Evolutionary conservation across 164 flowering plant species (phyloP).

Genomic region (Berberis thunbergii): DNA sequence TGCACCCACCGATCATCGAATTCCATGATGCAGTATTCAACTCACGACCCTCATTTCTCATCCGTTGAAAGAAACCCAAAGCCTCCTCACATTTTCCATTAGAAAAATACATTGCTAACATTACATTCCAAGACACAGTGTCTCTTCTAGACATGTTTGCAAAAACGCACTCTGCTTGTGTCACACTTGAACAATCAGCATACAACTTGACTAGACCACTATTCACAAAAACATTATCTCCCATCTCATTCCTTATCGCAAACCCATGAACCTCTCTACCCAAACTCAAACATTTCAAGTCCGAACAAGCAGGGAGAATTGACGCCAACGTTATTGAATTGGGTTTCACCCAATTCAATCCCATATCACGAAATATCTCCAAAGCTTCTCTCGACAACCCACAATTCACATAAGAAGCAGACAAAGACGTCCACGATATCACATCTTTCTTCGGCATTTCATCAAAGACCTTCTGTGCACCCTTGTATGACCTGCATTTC

Average conservation of each 20-base stretch:
- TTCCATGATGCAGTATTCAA: conserved; percentile 43
- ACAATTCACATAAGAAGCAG: conserved; percentile 33
- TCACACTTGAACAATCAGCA: conserved; percentile 38
- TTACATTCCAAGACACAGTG: conserved; percentile 46
- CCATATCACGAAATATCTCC: conserved; percentile 38
- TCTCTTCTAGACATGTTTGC: conserved; percentile 32
- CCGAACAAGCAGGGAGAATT: conserved; percentile 41
- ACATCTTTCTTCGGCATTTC: conserved; percentile 35
- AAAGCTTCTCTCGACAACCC: conserved; percentile 33
- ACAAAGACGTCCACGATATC: conserved; percentile 52
- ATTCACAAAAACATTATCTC: conserved; percentile 36
- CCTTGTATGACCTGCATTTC: conserved; percentile 33
- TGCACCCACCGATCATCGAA: conserved; percentile 46
- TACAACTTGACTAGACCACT: conserved; percentile 53
- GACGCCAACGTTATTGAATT: conserved; percentile 44
- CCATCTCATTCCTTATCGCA: conserved; percentile 35
- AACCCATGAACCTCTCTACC: conserved; percentile 51
- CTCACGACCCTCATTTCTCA: conserved; percentile 29
- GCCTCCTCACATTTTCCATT: conserved; percentile 42
- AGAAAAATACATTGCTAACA: conserved; percentile 30
- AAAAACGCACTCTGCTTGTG: conserved; percentile 36
- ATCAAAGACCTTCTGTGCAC: conserved; percentile 32
- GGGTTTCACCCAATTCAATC: conserved; percentile 32
- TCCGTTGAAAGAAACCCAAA: conserved; percentile 25
- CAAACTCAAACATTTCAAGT: conserved; percentile 26